Conservation (phyloP, 1,139 yeast genomes). For the Sugiyamaella novakii region DNA sequence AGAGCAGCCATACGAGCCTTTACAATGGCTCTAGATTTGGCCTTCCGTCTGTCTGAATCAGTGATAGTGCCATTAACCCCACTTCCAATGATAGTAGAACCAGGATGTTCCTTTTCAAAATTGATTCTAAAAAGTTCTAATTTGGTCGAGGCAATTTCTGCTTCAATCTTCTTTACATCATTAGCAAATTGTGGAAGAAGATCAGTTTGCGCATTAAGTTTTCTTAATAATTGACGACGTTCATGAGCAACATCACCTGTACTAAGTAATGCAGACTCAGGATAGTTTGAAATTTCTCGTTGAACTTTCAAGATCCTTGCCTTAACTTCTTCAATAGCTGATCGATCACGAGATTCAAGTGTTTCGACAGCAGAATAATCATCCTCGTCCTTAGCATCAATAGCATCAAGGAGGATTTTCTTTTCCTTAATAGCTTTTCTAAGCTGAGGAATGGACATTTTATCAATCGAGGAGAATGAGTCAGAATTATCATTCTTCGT, state of each 20-base stretch:
- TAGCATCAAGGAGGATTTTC: constrained; percentile 66
- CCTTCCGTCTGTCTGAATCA: constrained; percentile 76
- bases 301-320: constrained; percentile 61
- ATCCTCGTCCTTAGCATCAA: constrained; percentile 70
- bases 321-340: constrained; percentile 66
- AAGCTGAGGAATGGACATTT: constrained; percentile 50
- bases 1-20: constrained; percentile 88
- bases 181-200: constrained; percentile 69
- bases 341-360: constrained; percentile 48
- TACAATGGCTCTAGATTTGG: constrained; percentile 72
- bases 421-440: constrained; percentile 69
- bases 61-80: constrained; percentile 86
- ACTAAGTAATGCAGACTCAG: constrained; percentile 37
- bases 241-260: constrained; percentile 39
- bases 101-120: constrained; percentile 66
- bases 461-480: constrained; percentile 14
- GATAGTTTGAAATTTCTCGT: constrained; percentile 46
- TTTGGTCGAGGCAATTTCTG: constrained; percentile 67
- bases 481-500: background rate
- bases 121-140: constrained; percentile 60
- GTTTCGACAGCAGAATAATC: constrained; percentile 49
- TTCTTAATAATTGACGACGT: constrained; percentile 51
- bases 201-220: constrained; percentile 61
- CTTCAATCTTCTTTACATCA: constrained; percentile 63
- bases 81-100: constrained; percentile 68